Base-by-base conservation (phyloP, 75 land plant species). In the Larix kaempferi region DNA sequence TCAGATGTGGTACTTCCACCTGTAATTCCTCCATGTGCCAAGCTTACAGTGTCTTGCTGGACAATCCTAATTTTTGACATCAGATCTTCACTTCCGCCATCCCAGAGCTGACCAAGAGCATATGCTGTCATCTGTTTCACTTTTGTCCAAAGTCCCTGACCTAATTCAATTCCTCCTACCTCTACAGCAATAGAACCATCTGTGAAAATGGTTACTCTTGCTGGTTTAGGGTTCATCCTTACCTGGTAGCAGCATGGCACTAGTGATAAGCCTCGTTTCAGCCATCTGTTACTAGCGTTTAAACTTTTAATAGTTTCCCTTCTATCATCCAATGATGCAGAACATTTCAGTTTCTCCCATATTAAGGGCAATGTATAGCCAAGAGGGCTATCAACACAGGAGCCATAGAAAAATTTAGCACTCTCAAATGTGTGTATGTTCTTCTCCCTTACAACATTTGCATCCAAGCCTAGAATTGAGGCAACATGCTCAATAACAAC, bases 121-220 rank as follows among this genome's bases (percentile, higher is more conserved):
- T 83, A 90, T 26, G 92, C 90, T 35, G 95, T 72, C 80, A 91
- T 86, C 71, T 96, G 99, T 77, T 85, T 91, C 12, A 89, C 99
- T 82, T 96, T 96, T 11, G 99, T 96, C 89, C 91, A 91, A 0
- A 96, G 88, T 56, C 99, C 99, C 78, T 96, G 99, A 1, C 99
- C 99, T n/a, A 96, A 21, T 76, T 96, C 97, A 52, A 94, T 86
- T 10, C 99, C 99, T 25, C 98, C 92, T 74, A 90, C 94, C 84
- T 94, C 99, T 74, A 96, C 91, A 76, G 85, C 91, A 86, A 94
- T 61, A 21, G 99, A 94, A 1, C 93, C 94, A 85, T 96, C 99
- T 39, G 44, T 35, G 69, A 94, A 88, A 37, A 96, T 89, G 83
- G 89, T 84, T 17, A 94, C 98, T 82, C 87, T 90, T 59, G 93